Conservation (phyloP, 2,329 filamentous ascomycete species). For the Plenodomus lindquistii region DNA sequence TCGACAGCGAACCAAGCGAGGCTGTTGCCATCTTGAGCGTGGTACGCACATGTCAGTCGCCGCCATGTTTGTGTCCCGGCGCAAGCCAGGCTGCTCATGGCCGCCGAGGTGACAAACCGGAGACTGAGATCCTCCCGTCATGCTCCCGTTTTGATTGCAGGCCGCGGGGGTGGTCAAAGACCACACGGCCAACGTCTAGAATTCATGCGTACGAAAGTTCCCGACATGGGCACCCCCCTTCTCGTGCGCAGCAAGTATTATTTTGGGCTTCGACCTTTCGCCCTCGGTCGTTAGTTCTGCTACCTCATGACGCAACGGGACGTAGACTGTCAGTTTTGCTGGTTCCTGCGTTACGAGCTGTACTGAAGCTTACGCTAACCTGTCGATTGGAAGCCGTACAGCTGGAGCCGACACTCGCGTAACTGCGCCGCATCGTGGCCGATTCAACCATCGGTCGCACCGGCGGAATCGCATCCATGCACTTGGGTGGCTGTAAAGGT, state of each 20-base stretch:
- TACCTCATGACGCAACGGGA: constrained; percentile 4
- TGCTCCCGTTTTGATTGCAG: constrained; percentile 16
- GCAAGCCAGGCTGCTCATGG: constrained; percentile 9
- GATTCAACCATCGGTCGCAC: constrained; percentile 2
- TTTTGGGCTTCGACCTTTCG: constrained; percentile 15
- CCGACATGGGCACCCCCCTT: constrained; percentile 14
- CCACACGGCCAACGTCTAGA: constrained; percentile 13
- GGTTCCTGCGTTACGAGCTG: constrained; percentile 1
- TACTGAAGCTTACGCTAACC: constrained; percentile 4
- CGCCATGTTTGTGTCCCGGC: constrained; percentile 22
- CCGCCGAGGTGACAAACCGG: not conserved
- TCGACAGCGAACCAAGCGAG: constrained; percentile 20
- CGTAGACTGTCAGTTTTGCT: constrained; percentile 5
- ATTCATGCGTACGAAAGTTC: constrained; percentile 24
- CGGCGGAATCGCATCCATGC: constrained; percentile 12
- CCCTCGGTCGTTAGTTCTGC: constrained; percentile 7
- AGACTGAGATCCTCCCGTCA: constrained; percentile 2
- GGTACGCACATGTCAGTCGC: constrained; percentile 18
- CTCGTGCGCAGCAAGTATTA: constrained; percentile 18
- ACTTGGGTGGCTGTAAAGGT: constrained; percentile 10
- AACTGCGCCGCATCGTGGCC: constrained; percentile 25
- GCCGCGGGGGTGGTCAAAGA: constrained; percentile 9
- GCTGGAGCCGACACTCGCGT: constrained; percentile 6
- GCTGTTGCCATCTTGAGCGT: constrained; percentile 2
- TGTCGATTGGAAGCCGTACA: constrained; percentile 4